Base-by-base conservation (phyloP, 345 rosid genomes). In the Barbarea vulgaris region DNA sequence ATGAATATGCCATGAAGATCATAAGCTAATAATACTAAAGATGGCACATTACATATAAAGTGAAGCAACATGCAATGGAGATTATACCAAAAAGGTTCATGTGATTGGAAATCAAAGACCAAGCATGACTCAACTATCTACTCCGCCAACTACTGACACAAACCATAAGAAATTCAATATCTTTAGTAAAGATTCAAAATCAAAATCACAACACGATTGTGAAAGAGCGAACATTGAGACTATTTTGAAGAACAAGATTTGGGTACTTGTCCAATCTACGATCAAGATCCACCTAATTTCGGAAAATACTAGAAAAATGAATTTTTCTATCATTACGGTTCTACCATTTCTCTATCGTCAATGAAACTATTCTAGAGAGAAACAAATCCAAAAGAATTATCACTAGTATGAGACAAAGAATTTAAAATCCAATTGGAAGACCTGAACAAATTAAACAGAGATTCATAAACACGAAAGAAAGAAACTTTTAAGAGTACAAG, bases 51-150 rank as follows among this genome's bases (percentile, higher is more conserved):
- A 39, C 10, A 19, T 63, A 39, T 33, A 39, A 44, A 73, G 48
- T 15, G 33, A 66, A 74, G 19, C 6, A 65, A 34, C 56, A 64
- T 64, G 19, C 3, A 57, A 1, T 44, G 50, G 9, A 44, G 50
- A 44, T 44, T 6, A 34, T 22, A 17, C 8, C 31, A 9, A 33
- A 57, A 18, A n/a, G n/a, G 18, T n/a, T 60, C 74, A 60, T 67
- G 9, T 36, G 34, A 25, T 27, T 12, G 30, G 9, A 14, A 17
- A 42, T 30, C 75, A 76, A 51, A 69, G 50, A 69, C 7, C 4
- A 70, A 62, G 33, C 70, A 77, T 69, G 80, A 76, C 59, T 62
- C 75, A 70, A 58, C 70, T 62, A 68, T 62, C 69, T 51, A 41
- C 6, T 36, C 3, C 24, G 1, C 7, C 17, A 36, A 36, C 28